A percentile compares a stretch with the other conserved stretches of the same genome.
Evolutionary conservation across 2,329 filamentous ascomycete species (phyloP).

Genomic region (Calonectria leucothoes): DNA sequence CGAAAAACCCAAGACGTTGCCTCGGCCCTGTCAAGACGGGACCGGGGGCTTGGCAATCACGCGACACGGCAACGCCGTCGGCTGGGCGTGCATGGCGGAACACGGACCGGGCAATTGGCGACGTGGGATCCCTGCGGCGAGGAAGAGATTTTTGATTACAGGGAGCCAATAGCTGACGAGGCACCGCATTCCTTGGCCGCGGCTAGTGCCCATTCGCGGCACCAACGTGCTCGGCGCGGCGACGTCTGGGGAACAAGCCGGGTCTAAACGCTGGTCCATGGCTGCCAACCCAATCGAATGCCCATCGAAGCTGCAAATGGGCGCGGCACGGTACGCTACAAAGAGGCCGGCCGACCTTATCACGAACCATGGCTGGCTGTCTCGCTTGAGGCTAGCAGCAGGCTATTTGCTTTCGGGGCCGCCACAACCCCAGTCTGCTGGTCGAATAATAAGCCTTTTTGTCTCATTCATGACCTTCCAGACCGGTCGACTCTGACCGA

Average conservation of each 20-base stretch:
- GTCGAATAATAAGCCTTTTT: neutral
- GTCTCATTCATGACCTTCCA: neutral
- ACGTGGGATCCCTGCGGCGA: neutral
- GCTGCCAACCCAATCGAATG: neutral
- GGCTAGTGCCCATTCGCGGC: constrained; percentile 3
- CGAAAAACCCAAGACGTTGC: neutral
- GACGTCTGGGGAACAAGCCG: constrained; percentile 9
- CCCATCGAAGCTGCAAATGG: neutral
- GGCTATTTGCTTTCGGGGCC: neutral
- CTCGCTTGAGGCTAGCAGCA: neutral
- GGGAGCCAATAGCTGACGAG: neutral
- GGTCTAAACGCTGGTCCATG: neutral
- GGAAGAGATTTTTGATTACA: neutral
- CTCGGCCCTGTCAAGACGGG: neutral
- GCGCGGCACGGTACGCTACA: neutral
- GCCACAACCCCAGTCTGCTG: neutral
- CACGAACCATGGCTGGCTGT: neutral
- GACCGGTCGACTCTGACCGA: neutral
- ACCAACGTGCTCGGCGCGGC: neutral
- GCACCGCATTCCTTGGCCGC: neutral
- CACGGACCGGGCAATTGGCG: neutral
- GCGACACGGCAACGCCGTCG: constrained; percentile 6
- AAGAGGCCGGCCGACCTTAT: neutral
- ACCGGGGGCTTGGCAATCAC: neutral
- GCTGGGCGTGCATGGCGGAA: constrained; percentile 8